These are phyloP conservation scores for Calonectria ilicicola DNA, from an alignment of 2,329 filamentous ascomycete species.

Conservation along the genomic window DNA sequence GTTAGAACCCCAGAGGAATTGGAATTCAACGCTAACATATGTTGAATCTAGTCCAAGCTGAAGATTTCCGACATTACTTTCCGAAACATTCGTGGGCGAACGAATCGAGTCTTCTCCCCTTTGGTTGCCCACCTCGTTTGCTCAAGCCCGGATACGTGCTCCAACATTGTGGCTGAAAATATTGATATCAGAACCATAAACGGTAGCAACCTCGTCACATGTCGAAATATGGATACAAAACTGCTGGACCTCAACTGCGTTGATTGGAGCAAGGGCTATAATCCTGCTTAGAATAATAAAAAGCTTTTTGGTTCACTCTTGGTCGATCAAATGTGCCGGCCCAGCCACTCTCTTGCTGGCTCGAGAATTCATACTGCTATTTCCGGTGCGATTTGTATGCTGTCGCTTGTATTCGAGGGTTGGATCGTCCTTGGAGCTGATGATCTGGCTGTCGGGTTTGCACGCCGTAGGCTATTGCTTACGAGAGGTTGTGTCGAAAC, in stretches of 20 bases:
- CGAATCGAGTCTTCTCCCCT: neutral
- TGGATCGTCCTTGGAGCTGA: no score
- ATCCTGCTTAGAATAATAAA: neutral
- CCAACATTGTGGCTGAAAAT: neutral
- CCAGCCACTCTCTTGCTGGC: no score
- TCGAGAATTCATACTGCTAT: no score
- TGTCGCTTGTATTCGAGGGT: no score
- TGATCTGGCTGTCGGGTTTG: no score
- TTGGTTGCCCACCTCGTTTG: slow-evolving; percentile 1
- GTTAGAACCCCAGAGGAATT: neutral
- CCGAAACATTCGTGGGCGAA: neutral
- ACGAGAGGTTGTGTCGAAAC: no score
- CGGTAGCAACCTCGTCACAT: neutral
- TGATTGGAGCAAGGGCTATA: slow-evolving; percentile 7
- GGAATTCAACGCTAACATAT: neutral
- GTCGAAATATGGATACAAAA: neutral
- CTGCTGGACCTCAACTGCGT: neutral
- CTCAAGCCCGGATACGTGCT: neutral
- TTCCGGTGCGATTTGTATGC: no score
- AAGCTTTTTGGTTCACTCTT: no score
- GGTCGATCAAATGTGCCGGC: no score
- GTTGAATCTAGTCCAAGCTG: neutral
- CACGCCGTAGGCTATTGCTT: no score
- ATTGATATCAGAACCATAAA: slow-evolving; percentile 4
- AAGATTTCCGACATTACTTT: slow-evolving; percentile 4